These are phyloP conservation scores for Zygotorulaspora chibaensis DNA, from an alignment of 805 yeast genomes.

Conservation along the genomic window DNA sequence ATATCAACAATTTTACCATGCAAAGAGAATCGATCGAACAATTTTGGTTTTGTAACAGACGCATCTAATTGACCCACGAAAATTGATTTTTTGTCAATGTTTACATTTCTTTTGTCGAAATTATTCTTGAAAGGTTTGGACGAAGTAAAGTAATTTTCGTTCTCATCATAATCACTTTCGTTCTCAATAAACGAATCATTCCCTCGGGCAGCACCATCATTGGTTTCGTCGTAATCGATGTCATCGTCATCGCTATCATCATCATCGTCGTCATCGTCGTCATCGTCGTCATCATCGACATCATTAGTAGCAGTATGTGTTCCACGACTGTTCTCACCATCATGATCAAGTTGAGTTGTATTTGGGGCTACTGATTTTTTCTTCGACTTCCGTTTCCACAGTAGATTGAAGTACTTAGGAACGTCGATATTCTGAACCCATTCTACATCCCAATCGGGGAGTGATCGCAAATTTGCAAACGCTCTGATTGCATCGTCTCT, in stretches of 20 bases:
- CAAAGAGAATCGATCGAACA: slow-evolving; percentile 53
- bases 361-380: slow-evolving; percentile 19
- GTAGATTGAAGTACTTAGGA: slow-evolving; percentile 35
- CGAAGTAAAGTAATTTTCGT: neutral
- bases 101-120: slow-evolving; percentile 16
- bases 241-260: slow-evolving; percentile 5
- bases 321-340: slow-evolving; percentile 7
- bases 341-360: neutral
- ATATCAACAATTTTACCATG: slow-evolving; percentile 64
- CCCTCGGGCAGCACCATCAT: slow-evolving; percentile 1
- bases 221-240: slow-evolving; percentile 4
- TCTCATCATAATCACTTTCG: neutral
- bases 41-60: slow-evolving; percentile 49
- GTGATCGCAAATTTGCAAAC: slow-evolving; percentile 60
- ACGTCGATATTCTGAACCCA: slow-evolving; percentile 84
- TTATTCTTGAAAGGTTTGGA: neutral
- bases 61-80: slow-evolving; percentile 71
- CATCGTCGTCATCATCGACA: slow-evolving; percentile 9
- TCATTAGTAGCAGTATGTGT: neutral
- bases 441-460: slow-evolving; percentile 55
- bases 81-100: slow-evolving; percentile 67
- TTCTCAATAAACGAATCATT: slow-evolving; percentile 1
- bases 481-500: slow-evolving; percentile 88
- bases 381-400: slow-evolving; percentile 9
- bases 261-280: slow-evolving; percentile 2